Percentiles rank a stretch among this genome's conserved stretches.
Evolutionary conservation across 768 basidiomycete species (phyloP).

Genomic region (Amanita molliuscula): DNA sequence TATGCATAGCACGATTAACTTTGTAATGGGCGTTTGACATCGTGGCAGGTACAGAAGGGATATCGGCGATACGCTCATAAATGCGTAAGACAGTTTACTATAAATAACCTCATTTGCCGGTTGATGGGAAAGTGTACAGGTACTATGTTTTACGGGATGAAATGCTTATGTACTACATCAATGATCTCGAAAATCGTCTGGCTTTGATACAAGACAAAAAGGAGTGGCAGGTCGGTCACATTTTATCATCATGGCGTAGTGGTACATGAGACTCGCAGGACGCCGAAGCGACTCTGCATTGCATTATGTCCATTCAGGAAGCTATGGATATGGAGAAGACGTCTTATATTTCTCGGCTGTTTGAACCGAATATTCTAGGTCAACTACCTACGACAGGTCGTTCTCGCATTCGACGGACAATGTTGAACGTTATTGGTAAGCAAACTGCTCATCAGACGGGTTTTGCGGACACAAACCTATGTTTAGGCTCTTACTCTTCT

Average conservation of each 20-base stretch:
- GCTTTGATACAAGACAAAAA: conserved; percentile 27
- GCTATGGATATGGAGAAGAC: conserved; percentile 51
- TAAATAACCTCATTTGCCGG: neutral
- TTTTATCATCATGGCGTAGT: neutral
- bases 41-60: conserved; percentile 65
- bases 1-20: conserved; percentile 23
- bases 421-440: conserved; percentile 66
- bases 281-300: conserved; percentile 80
- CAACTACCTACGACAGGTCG: conserved; percentile 55
- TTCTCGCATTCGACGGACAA: conserved; percentile 62
- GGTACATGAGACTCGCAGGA: conserved; percentile 34
- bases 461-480: neutral
- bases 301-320: conserved; percentile 81
- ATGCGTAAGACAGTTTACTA: conserved; percentile 48
- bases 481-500: conserved; percentile 59
- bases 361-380: conserved; percentile 63
- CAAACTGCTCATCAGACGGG: neutral
- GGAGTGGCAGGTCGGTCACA: conserved; percentile 62
- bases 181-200: conserved; percentile 49
- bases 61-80: conserved; percentile 80
- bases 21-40: neutral
- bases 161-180: conserved; percentile 65
- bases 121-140: conserved; percentile 23
- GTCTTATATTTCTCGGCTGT: conserved; percentile 52
- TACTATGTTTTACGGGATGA: conserved; percentile 83